These are phyloP conservation scores for Cubamyces lactineus DNA, from an alignment of 768 basidiomycete species.

Conservation along the genomic window DNA sequence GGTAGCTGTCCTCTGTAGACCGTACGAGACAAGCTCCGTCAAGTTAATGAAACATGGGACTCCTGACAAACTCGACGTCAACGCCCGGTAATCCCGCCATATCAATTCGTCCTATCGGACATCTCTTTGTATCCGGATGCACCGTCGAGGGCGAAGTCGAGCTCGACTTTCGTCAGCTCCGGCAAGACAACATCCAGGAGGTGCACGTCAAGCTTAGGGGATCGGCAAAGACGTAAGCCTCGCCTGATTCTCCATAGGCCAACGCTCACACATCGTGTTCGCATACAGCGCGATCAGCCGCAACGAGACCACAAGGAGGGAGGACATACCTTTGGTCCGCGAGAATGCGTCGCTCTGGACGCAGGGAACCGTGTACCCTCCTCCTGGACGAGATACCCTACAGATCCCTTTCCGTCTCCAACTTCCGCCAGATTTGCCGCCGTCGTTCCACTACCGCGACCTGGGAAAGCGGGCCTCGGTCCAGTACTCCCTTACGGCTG, in stretches of 20 bases:
- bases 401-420: conserved; percentile 20
- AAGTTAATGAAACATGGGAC: too few relatives aligned
- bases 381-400: conserved; percentile 9
- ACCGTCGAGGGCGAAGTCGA: conserved; percentile 17
- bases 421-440: conserved; percentile 14
- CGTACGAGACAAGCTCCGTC: too few relatives aligned
- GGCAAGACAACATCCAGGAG: conserved; percentile 16
- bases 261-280: not conserved
- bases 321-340: conserved; percentile 1
- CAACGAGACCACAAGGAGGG: not conserved
- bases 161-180: conserved; percentile 18
- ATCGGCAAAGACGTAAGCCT: conserved; percentile 13
- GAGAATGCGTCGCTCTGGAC: conserved; percentile 17
- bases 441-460: conserved; percentile 9
- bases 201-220: conserved; percentile 24
- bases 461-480: conserved; percentile 14
- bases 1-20: too few relatives aligned
- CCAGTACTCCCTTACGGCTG: conserved; percentile 18
- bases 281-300: conserved; percentile 9
- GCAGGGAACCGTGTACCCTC: conserved; percentile 5
- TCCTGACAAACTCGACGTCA: too few relatives aligned
- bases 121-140: conserved; percentile 12
- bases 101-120: not conserved
- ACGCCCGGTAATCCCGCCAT: not conserved
- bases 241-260: not conserved